phyloP scores from a whole-genome alignment of 2,329 filamentous ascomycete genomes.

The Exophiala sideris region DNA sequence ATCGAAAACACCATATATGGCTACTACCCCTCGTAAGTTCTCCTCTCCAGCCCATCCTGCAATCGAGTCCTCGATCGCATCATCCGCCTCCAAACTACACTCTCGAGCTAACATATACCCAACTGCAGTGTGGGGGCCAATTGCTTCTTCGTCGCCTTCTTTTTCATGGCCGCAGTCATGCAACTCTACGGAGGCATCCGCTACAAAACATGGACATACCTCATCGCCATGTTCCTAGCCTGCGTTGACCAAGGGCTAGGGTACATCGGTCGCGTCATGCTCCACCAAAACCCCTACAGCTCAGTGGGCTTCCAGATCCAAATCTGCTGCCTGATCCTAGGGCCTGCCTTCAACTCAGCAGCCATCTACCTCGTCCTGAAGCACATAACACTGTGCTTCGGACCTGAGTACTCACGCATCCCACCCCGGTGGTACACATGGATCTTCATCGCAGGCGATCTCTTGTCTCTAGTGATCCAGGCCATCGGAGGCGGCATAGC shows the following conservation, averaged over 20 bases:
- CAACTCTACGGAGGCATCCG: conserved; percentile 52
- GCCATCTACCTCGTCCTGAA: conserved; percentile 57
- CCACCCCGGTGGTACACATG: conserved; percentile 53
- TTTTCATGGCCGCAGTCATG: conserved; percentile 47
- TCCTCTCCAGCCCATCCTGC: too few relatives aligned
- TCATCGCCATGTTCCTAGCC: conserved; percentile 52
- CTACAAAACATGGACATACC: conserved; percentile 51
- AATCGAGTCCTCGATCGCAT: too few relatives aligned
- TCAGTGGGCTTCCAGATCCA: conserved; percentile 51
- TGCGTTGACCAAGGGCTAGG: conserved; percentile 53
- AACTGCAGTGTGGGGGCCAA: conserved; percentile 43
- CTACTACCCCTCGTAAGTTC: conserved; percentile 46
- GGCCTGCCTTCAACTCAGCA: conserved; percentile 54
- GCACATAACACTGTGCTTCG: conserved; percentile 56
- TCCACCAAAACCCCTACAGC: conserved; percentile 53
- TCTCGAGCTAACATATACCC: too few relatives aligned
- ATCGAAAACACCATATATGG: conserved; percentile 50
- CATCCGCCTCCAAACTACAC: too few relatives aligned
- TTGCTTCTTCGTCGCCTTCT: conserved; percentile 51
- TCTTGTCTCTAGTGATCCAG: conserved; percentile 57
- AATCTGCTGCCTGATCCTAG: conserved; percentile 55
- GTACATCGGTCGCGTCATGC: conserved; percentile 54
- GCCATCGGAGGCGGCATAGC: conserved; percentile 57
- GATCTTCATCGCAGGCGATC: conserved; percentile 59
- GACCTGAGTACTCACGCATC: conserved; percentile 47